phyloP scores from a whole-genome alignment of 306 rosid genomes.

The Inga leiocalycina region DNA sequence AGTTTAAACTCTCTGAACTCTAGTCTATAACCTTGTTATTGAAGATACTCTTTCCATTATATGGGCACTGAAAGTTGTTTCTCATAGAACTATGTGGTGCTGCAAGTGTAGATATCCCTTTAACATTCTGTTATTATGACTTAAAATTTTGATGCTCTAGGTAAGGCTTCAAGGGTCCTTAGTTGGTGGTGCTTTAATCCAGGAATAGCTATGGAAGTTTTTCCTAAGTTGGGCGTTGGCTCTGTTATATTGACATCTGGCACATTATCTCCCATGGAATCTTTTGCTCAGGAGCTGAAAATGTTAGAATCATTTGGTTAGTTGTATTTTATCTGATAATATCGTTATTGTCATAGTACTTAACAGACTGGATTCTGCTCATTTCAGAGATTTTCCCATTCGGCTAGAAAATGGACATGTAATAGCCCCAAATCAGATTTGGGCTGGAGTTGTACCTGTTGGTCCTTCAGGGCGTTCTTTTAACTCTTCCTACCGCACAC shows the following conservation, averaged over 20 bases:
- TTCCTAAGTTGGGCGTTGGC: conserved; percentile 48
- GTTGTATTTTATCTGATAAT: conserved; percentile 34
- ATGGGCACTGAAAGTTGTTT: conserved; percentile 27
- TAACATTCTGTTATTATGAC: conserved; percentile 31
- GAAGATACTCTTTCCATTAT: conserved; percentile 25
- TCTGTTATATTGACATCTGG: conserved; percentile 95
- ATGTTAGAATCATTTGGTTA: conserved; percentile 54
- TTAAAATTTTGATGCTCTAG: conserved; percentile 48
- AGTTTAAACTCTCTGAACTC: background rate
- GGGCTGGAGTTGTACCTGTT: conserved; percentile 96
- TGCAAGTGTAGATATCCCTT: conserved; percentile 25
- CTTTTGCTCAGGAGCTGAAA: conserved; percentile 88
- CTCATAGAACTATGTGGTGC: background rate
- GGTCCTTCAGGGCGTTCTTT: conserved; percentile 87
- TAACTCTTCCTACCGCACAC: conserved; percentile 86
- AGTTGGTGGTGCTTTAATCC: conserved; percentile 99
- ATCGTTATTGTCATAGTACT: conserved; percentile 29
- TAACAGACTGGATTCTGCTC: conserved; percentile 36
- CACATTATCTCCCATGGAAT: conserved; percentile 89
- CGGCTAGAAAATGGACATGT: conserved; percentile 96
- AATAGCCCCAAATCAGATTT: conserved; percentile 83
- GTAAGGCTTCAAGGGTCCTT: conserved; percentile 80
- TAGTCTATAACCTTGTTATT: conserved; percentile 26
- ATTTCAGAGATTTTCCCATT: conserved; percentile 80
- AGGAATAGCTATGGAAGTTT: too few species aligned